phyloP scores from a whole-genome alignment of 176 grass and related monocot species.

The Thinopyrum elongatum region DNA sequence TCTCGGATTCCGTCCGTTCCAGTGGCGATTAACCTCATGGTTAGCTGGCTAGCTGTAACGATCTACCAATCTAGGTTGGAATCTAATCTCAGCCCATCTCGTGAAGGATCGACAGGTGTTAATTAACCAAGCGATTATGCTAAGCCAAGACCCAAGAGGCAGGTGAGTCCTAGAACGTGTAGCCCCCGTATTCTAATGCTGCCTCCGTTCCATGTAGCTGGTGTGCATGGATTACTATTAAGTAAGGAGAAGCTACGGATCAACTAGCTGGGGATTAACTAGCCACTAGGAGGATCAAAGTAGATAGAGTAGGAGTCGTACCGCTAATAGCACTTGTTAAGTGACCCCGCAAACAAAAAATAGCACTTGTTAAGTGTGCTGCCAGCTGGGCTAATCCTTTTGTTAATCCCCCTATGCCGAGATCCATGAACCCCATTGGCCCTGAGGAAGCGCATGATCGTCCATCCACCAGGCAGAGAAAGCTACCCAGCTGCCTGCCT shows the following conservation, averaged over 20 bases:
- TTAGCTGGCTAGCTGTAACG: neutral
- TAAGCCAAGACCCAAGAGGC: neutral
- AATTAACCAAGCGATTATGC: neutral
- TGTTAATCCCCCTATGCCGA: neutral
- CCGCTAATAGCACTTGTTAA: neutral
- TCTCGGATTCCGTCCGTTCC: constrained; percentile 14
- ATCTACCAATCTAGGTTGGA: constrained; percentile 3
- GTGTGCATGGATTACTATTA: neutral
- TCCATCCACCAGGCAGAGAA: no score
- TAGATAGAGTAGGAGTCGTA: neutral
- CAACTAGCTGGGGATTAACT: neutral
- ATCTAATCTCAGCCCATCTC: constrained; percentile 12
- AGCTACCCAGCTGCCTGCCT: neutral
- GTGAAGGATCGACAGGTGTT: neutral
- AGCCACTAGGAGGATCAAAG: neutral
- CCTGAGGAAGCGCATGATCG: neutral
- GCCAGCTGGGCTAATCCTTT: neutral
- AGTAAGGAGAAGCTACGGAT: neutral
- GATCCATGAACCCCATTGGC: constrained; percentile 12
- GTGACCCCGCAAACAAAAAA: no score
- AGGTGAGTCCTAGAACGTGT: constrained; percentile 34
- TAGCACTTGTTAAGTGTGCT: neutral
- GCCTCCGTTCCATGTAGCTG: constrained; percentile 1
- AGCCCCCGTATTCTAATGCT: neutral
- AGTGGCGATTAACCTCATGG: neutral